Percentiles rank a stretch among this genome's conserved stretches.
Conservation (phyloP, 2,329 filamentous ascomycete species). For the Hypoxylon sp. region DNA sequence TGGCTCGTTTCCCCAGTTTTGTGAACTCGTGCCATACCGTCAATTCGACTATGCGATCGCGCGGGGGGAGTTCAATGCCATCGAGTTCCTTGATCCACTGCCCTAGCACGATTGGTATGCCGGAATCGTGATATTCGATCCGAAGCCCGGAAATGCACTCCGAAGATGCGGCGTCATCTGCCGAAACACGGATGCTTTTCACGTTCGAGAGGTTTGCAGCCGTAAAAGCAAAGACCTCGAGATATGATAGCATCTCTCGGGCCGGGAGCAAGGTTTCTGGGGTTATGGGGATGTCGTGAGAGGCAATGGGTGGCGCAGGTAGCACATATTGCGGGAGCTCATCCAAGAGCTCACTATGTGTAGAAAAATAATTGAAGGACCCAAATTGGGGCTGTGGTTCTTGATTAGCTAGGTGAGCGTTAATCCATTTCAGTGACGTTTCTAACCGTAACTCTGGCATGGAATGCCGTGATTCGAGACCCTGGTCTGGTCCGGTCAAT, state of each 20-base stretch:
- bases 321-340: not conserved
- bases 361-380: conserved; percentile 21
- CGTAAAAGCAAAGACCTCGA: conserved; percentile 27
- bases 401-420: not conserved
- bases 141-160: conserved; percentile 31
- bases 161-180: not conserved
- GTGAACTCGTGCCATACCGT: conserved; percentile 31
- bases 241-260: conserved; percentile 22
- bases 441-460: conserved; percentile 24
- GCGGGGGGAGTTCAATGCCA: conserved; percentile 16
- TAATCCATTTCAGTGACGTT: not conserved
- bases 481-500: conserved; percentile 14
- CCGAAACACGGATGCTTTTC: conserved; percentile 30
- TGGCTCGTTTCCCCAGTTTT: conserved; percentile 26
- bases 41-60: conserved; percentile 31
- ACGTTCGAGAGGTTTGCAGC: conserved; percentile 24
- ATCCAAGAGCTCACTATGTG: not conserved
- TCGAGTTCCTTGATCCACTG: conserved; percentile 34
- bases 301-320: not conserved
- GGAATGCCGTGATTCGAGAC: conserved; percentile 19
- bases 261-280: conserved; percentile 12
- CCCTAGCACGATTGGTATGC: conserved; percentile 27
- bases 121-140: conserved; percentile 33
- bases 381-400: conserved; percentile 8
- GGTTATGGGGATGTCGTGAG: conserved; percentile 19